Evolutionary conservation across 257 asterid genomes (phyloP).

Genomic region (Capsicum baccatum): DNA sequence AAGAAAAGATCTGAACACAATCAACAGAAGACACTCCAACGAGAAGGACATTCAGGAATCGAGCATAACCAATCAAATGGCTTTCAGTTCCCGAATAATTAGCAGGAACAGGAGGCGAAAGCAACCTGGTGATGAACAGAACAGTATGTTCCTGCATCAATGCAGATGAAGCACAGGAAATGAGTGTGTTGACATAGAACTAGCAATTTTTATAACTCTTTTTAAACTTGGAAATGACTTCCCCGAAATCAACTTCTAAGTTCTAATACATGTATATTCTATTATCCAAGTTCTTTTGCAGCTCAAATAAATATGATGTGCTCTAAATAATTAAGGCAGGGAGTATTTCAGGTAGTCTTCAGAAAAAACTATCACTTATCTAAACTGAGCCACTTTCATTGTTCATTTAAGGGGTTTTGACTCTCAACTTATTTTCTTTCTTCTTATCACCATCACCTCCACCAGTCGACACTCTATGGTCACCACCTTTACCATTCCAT

Average conservation of each 20-base stretch:
- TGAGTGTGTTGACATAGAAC: conserved; percentile 11
- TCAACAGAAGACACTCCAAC: conserved; percentile 82
- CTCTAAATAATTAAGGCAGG: background rate
- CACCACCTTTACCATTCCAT: background rate
- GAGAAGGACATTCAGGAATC: conserved; percentile 84
- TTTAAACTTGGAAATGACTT: background rate
- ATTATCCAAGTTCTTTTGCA: conserved; percentile 13
- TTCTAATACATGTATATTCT: background rate
- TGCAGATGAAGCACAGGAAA: conserved; percentile 31
- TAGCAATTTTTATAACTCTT: background rate
- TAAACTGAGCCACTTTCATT: background rate
- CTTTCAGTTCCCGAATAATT: conserved; percentile 78
- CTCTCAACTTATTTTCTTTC: background rate
- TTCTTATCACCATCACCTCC: background rate
- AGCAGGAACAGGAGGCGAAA: conserved; percentile 77
- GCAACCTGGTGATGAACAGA: conserved; percentile 74
- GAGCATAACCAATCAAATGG: conserved; percentile 83
- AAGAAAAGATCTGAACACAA: conserved; percentile 78
- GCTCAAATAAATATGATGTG: background rate
- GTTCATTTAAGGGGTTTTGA: background rate
- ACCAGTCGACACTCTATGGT: background rate
- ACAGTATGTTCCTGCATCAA: conserved; percentile 83
- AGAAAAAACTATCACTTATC: background rate
- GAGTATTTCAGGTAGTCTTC: conserved; percentile 4
- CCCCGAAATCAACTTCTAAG: background rate